Base-by-base conservation (phyloP, 2,329 filamentous ascomycete genomes). In the Xylariaceae sp. region DNA sequence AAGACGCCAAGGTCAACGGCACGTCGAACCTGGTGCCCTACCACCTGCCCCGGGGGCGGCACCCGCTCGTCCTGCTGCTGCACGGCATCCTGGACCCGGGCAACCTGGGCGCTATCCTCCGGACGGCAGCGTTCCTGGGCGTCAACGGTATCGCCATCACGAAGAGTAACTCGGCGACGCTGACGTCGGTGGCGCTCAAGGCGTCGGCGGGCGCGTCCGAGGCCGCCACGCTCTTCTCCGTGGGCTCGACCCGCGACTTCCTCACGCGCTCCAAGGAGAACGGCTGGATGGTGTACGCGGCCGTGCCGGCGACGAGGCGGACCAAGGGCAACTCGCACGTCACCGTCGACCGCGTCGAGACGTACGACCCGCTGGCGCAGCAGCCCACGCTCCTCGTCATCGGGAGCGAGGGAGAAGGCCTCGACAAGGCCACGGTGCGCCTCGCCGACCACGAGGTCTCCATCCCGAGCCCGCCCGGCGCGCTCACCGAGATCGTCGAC, bases 101-200 rank as follows among this genome's bases (percentile, higher is more conserved):
- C 17, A 98, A 98, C 57, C 68, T 97, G 1, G 92, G 92, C 29
- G 88, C 82, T 15, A 90, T 97, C 43, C 72, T 97, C 30, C 84
- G 92, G 24, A 87, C 87, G 5, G 88, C 88, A 2, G 84, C 87
- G 55, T 97, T 92, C 61, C 76, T 97, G n/a, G 90, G 90, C 15
- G 83, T 87, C 5, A 85, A 89, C 39, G 89, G 86, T 4, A 76
- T 98, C 14, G 79, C 80, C 2, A 79, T 94, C 38, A 85, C 87
- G 3, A 80, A 74, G 19, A 76, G 78, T 43, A 83, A 79, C 52
- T 86, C 83, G 12, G 85, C 89, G 0, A 74, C 80, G 0, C 68
- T 96, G 44, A 85, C 82, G 6, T 74, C 88, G 0, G 76, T 89
- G 7, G 81, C 86, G 0, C 73, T 94, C 44, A 97, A 97, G 62